phyloP scores from a whole-genome alignment of 2,329 filamentous ascomycete genomes.

The Fusarium oligoseptatum region DNA sequence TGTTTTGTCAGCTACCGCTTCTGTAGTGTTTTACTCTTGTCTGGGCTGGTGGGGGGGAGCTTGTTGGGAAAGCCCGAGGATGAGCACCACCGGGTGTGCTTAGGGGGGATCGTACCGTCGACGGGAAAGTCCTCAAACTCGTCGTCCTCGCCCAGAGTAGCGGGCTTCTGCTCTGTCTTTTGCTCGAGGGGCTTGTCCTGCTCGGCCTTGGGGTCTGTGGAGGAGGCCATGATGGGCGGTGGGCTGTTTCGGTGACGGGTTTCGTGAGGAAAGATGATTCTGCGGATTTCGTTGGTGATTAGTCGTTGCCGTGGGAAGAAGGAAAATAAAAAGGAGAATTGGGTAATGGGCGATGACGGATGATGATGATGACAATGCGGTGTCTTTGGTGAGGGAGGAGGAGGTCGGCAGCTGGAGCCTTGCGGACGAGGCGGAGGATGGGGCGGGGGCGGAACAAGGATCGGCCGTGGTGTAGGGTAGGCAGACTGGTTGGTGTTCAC shows the following conservation, averaged over 20 bases:
- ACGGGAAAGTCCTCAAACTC: conserved; percentile 99
- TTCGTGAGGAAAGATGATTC: not conserved
- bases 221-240: conserved; percentile 40
- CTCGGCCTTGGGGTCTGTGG: conserved; percentile 45
- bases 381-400: conserved; percentile 19
- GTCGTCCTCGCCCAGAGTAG: conserved; percentile 93
- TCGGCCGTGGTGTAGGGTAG: conserved; percentile 22
- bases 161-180: conserved; percentile 52
- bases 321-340: not conserved
- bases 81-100: not conserved
- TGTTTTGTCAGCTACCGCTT: not conserved
- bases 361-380: conserved; percentile 13
- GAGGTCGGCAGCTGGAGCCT: conserved; percentile 35
- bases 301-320: not conserved
- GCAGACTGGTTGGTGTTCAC: too few species aligned
- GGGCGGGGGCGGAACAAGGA: conserved; percentile 32
- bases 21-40: not conserved
- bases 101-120: conserved; percentile 74
- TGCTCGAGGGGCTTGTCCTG: conserved; percentile 44
- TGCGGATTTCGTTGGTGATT: not conserved
- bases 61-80: not conserved
- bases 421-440: conserved; percentile 25
- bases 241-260: not conserved
- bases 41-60: not conserved
- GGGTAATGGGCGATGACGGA: not conserved